Evolutionary conservation across 2,329 filamentous ascomycete genomes (phyloP).

Genomic region (Podosphaera fusca): DNA sequence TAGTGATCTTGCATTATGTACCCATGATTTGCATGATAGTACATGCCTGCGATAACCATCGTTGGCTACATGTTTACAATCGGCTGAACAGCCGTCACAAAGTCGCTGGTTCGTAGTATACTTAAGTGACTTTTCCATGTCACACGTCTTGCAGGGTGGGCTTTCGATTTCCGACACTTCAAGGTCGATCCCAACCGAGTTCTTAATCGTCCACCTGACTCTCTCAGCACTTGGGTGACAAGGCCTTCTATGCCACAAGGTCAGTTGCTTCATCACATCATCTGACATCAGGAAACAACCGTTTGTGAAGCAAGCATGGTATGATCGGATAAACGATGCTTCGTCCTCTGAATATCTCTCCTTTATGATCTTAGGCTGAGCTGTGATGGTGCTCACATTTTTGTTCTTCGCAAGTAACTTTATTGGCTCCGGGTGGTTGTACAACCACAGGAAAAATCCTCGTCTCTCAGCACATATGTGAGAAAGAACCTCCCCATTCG

Average conservation of each 20-base stretch:
- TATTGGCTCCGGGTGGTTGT: not conserved
- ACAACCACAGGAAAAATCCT: conserved; percentile 1
- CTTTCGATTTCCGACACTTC: not conserved
- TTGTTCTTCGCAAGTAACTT: not conserved
- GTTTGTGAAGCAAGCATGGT: not conserved
- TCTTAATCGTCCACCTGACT: not conserved
- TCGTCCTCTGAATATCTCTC: not conserved
- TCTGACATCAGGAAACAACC: not conserved
- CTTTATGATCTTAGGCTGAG: conserved; percentile 1
- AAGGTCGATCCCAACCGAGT: not conserved
- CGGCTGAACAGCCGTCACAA: too few species aligned
- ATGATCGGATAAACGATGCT: not conserved
- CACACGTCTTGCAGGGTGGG: not conserved
- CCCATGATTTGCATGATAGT: too few species aligned
- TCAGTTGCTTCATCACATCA: not conserved
- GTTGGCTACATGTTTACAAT: too few species aligned
- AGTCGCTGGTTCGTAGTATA: not conserved
- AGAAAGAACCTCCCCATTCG: not conserved
- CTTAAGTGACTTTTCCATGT: not conserved
- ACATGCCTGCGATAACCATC: too few species aligned
- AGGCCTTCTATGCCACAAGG: not conserved
- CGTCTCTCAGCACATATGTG: not conserved
- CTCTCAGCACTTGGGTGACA: not conserved
- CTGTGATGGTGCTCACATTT: not conserved
- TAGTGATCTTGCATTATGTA: too few species aligned